Conservation (phyloP, 768 basidiomycete species). For the Boletus huronensis region DNA sequence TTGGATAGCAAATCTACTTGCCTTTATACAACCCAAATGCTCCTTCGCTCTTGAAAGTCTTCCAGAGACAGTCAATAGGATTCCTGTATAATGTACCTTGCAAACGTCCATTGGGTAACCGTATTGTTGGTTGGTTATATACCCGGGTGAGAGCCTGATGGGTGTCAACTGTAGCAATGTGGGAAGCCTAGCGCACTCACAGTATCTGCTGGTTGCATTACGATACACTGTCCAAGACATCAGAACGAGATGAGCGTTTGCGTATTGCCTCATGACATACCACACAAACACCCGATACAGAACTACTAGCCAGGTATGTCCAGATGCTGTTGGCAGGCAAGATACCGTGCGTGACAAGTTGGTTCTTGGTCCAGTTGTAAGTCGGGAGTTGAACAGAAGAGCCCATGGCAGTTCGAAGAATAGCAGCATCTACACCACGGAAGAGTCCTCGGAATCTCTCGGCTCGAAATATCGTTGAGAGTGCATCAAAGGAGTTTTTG, state of each 20-base stretch:
- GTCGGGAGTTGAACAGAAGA: slow-evolving; percentile 94
- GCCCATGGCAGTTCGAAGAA: slow-evolving; percentile 92
- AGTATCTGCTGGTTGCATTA: slow-evolving; percentile 95
- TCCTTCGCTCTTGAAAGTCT: slow-evolving; percentile 89
- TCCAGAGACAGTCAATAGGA: slow-evolving; percentile 95
- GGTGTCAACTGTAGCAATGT: neutral
- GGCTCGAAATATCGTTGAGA: slow-evolving; percentile 71
- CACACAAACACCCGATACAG: slow-evolving; percentile 88
- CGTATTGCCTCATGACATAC: slow-evolving; percentile 44
- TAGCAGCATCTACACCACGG: slow-evolving; percentile 90
- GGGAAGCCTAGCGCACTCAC: slow-evolving; percentile 40
- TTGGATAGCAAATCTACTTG: slow-evolving; percentile 16
- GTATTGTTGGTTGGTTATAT: slow-evolving; percentile 90
- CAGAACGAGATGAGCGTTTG: slow-evolving; percentile 5
- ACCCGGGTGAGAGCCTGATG: slow-evolving; percentile 81
- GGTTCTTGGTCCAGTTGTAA: slow-evolving; percentile 90
- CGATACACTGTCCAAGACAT: slow-evolving; percentile 53
- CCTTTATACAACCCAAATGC: slow-evolving; percentile 96
- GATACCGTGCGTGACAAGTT: slow-evolving; percentile 64
- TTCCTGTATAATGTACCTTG: slow-evolving; percentile 82
- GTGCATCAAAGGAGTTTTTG: slow-evolving; percentile 76
- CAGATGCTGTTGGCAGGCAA: slow-evolving; percentile 73
- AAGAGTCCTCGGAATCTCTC: slow-evolving; percentile 80
- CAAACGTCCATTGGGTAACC: slow-evolving; percentile 63
- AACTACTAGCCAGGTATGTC: slow-evolving; percentile 86